Conservation (phyloP, 2,329 filamentous ascomycete genomes). For the Penicillium janthinellum region DNA sequence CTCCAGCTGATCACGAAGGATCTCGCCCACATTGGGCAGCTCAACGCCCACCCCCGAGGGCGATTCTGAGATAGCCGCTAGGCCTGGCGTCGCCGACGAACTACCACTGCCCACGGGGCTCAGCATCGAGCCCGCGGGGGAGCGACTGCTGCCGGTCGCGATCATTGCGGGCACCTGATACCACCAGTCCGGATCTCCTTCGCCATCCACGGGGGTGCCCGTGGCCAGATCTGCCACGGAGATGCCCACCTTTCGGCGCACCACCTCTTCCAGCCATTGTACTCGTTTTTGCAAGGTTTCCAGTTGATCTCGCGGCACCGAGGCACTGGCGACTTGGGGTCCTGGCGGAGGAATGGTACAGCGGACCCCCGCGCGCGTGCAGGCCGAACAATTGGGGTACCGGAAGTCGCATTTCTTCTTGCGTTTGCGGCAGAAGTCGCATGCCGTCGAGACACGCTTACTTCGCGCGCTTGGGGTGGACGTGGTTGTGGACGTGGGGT, state of each 20-base stretch:
- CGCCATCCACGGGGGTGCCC: constrained; percentile 36
- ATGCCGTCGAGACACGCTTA: constrained; percentile 44
- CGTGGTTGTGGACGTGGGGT: constrained; percentile 14
- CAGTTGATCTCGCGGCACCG: constrained; percentile 43
- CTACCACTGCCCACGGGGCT: constrained; percentile 22
- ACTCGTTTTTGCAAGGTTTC: constrained; percentile 45
- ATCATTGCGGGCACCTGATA: constrained; percentile 43
- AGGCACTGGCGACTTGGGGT: constrained; percentile 40
- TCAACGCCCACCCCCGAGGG: constrained; percentile 32
- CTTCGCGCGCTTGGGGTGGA: constrained; percentile 26
- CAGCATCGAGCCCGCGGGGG: constrained; percentile 22
- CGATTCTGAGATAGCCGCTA: constrained; percentile 17
- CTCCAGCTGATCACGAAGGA: constrained; percentile 44
- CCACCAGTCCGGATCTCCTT: constrained; percentile 41
- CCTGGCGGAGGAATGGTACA: constrained; percentile 44
- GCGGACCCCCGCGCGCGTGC: constrained; percentile 43
- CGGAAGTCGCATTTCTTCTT: constrained; percentile 48
- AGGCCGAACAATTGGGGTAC: constrained; percentile 45
- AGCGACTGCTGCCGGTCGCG: constrained; percentile 29
- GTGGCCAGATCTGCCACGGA: constrained; percentile 37
- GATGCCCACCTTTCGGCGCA: constrained; percentile 40
- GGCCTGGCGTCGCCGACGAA: constrained; percentile 23
- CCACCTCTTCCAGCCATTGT: constrained; percentile 41
- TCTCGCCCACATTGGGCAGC: constrained; percentile 43
- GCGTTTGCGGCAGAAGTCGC: constrained; percentile 44